A percentile compares a stretch with the other conserved stretches of the same genome.
phyloP scores from a whole-genome alignment of 1,139 yeast genomes.

The Candida gigantensis region DNA sequence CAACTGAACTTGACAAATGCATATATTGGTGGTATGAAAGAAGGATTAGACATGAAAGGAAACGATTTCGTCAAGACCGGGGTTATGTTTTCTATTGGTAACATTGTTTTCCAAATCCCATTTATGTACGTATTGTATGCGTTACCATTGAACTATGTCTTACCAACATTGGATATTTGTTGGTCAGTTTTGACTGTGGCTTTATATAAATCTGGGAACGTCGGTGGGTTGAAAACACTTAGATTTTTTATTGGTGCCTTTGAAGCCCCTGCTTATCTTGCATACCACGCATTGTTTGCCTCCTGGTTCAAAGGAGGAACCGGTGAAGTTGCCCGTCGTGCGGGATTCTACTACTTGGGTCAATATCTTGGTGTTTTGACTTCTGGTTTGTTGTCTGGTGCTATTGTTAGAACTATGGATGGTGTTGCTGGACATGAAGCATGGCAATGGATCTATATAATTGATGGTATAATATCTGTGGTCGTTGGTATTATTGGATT shows the following conservation, averaged over 20 bases:
- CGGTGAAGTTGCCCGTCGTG: constrained; percentile 59
- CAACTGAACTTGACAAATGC: constrained; percentile 63
- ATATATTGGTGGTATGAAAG: constrained; percentile 66
- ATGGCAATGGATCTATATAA: constrained; percentile 76
- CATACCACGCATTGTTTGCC: constrained; percentile 62
- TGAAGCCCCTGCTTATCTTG: constrained; percentile 62
- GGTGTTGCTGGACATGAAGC: constrained; percentile 54
- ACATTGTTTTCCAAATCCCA: constrained; percentile 56
- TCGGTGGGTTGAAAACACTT: constrained; percentile 53
- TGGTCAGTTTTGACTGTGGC: constrained; percentile 71
- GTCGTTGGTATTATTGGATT: constrained; percentile 64
- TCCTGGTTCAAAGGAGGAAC: constrained; percentile 54
- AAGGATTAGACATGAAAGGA: constrained; percentile 61
- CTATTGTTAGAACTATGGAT: constrained; percentile 49
- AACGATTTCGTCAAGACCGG: constrained; percentile 65
- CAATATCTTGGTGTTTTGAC: constrained; percentile 63
- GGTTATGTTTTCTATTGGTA: constrained; percentile 58
- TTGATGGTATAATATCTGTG: constrained; percentile 63
- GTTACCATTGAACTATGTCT: constrained; percentile 54
- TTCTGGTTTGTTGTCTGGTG: constrained; percentile 66
- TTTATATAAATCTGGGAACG: constrained; percentile 46
- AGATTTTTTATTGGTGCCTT: constrained; percentile 64
- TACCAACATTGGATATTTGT: constrained; percentile 59
- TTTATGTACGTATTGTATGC: constrained; percentile 46
- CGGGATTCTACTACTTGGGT: constrained; percentile 61